A percentile compares a stretch with the other conserved stretches of the same genome.
Conservation (phyloP, 2,329 filamentous ascomycete species). For the Colletotrichum lentis region DNA sequence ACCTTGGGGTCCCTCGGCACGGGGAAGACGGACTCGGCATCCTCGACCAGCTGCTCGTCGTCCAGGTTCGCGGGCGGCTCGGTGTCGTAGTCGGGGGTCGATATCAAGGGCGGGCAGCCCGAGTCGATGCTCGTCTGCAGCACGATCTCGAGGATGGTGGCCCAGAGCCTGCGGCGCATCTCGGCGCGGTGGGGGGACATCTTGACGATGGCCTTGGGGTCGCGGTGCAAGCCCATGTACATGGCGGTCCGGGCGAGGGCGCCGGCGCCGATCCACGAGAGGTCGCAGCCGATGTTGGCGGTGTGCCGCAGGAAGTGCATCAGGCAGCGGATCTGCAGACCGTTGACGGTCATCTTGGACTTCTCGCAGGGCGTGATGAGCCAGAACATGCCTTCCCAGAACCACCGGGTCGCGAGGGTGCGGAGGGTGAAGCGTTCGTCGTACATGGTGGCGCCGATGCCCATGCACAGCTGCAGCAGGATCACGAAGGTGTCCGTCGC, state of each 20-base stretch:
- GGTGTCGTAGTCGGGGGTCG: conserved; percentile 59
- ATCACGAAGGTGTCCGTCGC: conserved; percentile 57
- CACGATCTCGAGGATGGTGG: conserved; percentile 63
- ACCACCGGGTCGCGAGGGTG: conserved; percentile 56
- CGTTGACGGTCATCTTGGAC: conserved; percentile 56
- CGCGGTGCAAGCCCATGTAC: conserved; percentile 66
- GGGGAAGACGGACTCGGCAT: conserved; percentile 39
- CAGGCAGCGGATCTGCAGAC: conserved; percentile 62
- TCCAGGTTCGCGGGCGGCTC: conserved; percentile 59
- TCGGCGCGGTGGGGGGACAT: conserved; percentile 60
- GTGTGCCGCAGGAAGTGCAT: conserved; percentile 59
- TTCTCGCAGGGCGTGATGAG: conserved; percentile 58
- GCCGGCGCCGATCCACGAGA: conserved; percentile 62
- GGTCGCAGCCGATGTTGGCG: conserved; percentile 57
- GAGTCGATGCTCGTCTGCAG: conserved; percentile 60
- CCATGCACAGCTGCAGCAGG: conserved; percentile 63
- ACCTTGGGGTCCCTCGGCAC: conserved; percentile 40
- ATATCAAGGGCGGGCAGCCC: conserved; percentile 59
- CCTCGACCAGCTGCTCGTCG: conserved; percentile 59
- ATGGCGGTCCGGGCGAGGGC: conserved; percentile 62
- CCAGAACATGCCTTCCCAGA: conserved; percentile 62
- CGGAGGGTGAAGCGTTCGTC: conserved; percentile 57
- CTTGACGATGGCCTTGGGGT: conserved; percentile 59
- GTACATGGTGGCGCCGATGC: conserved; percentile 58
- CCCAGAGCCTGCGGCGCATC: conserved; percentile 65